phyloP scores from a whole-genome alignment of 2,329 filamentous ascomycete species.

The Truncatella angustata region DNA sequence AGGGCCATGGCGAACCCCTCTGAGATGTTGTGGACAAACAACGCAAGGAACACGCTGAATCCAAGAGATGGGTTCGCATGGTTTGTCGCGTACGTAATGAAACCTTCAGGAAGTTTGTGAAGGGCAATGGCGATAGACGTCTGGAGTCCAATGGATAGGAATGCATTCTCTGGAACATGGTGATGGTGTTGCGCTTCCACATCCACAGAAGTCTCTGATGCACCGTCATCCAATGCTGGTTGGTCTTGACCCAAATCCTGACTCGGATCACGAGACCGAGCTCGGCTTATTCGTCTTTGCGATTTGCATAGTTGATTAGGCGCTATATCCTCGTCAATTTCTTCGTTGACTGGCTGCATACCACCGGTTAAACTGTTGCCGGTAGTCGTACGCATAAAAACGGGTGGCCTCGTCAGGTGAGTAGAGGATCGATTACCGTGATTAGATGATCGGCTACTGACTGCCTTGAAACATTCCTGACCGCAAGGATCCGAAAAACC shows the following conservation, averaged over 20 bases:
- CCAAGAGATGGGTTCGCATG: constrained; percentile 89
- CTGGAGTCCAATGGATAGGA: constrained; percentile 91
- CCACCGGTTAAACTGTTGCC: constrained; percentile 28
- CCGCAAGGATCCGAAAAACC: constrained; percentile 66
- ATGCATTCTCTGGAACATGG: constrained; percentile 91
- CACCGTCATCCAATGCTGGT: constrained; percentile 18
- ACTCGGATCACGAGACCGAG: constrained; percentile 29
- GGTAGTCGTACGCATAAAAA: constrained; percentile 41
- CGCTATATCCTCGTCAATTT: constrained; percentile 14
- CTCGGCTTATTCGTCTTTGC: constrained; percentile 23
- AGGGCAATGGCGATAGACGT: constrained; percentile 93
- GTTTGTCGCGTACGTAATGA: constrained; percentile 94
- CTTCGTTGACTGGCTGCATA: constrained; percentile 23
- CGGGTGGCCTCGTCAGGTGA: constrained; percentile 29
- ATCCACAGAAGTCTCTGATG: constrained; percentile 33
- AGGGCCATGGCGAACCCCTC: constrained; percentile 95
- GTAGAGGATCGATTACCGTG: constrained; percentile 29
- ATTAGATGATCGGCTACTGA: constrained; percentile 37
- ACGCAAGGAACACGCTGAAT: constrained; percentile 87
- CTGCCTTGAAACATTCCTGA: constrained; percentile 63
- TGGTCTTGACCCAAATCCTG: constrained; percentile 23
- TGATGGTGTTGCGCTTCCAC: constrained; percentile 73
- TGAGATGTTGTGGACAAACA: constrained; percentile 97
- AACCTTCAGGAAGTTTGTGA: constrained; percentile 88
- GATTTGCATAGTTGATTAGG: constrained; percentile 19